phyloP scores from a whole-genome alignment of 805 yeast species.

The Metahyphopichia silvanorum region DNA sequence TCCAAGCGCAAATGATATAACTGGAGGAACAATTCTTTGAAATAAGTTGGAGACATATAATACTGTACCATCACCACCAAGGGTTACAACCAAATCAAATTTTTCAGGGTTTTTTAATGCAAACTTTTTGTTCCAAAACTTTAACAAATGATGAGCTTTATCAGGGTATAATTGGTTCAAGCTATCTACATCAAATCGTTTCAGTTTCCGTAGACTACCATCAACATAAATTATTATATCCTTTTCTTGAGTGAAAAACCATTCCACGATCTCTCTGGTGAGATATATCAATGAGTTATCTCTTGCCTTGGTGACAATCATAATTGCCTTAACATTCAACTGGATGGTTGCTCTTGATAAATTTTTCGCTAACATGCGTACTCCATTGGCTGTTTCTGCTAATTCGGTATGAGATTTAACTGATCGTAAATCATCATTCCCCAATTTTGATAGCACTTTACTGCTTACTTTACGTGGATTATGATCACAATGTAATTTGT shows the following conservation, averaged over 20 bases:
- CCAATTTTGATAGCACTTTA: slow-evolving; percentile 25
- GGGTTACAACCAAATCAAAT: slow-evolving; percentile 42
- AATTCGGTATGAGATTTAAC: slow-evolving; percentile 71
- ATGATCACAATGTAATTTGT: slow-evolving; percentile 26
- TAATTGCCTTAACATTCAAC: slow-evolving; percentile 63
- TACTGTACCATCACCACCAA: slow-evolving; percentile 48
- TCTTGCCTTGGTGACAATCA: slow-evolving; percentile 87
- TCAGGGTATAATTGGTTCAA: slow-evolving; percentile 34
- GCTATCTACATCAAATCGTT: slow-evolving; percentile 59
- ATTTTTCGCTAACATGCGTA: slow-evolving; percentile 70
- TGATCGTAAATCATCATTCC: slow-evolving; percentile 44
- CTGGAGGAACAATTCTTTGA: slow-evolving; percentile 47
- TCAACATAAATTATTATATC: slow-evolving; percentile 68
- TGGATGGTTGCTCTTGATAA: slow-evolving; percentile 68
- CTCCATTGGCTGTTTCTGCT: slow-evolving; percentile 80
- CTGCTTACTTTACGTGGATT: slow-evolving; percentile 10
- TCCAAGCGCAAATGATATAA: slow-evolving; percentile 43
- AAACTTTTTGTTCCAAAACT: slow-evolving; percentile 68
- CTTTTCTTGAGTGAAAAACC: slow-evolving; percentile 50
- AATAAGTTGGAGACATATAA: slow-evolving; percentile 40
- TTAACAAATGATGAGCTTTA: slow-evolving; percentile 42
- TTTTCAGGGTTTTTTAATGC: slow-evolving; percentile 41
- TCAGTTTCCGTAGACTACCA: slow-evolving; percentile 55
- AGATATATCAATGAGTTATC: slow-evolving; percentile 74
- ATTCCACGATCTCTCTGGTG: slow-evolving; percentile 76